Evolutionary conservation across 1,139 yeast genomes (phyloP), one percentile per base, ranked within the genome.

Genomic region (Taiozyma sp.): DNA sequence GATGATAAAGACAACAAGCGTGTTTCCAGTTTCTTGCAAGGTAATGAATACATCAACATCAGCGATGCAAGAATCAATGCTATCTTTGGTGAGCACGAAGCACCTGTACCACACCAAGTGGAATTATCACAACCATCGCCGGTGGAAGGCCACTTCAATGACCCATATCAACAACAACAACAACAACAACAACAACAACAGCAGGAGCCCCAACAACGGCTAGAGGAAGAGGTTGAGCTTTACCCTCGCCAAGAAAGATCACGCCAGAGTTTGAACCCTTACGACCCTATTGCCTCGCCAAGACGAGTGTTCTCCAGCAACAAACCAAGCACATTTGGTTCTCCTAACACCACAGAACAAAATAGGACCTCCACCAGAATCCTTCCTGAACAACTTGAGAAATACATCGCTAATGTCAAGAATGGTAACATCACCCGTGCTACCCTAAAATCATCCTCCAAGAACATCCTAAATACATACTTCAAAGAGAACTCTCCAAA

Each of bases 401-500:
- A 51, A 61, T 55, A 60, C 44, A 57, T 59, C 21, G 53, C 59
- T 16, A 59, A 56, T 30, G 61, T 57, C 21, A 60, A 47, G 57
- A 59, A 60, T 32, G 64, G 70, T 51, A 52, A 63, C 62, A 78
- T 85, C 54, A 77, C 89, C 41, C 73, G 96, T 58, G 74, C 80
- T 46, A 81, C 84, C 54, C 71, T 88, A 52, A 76, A 83, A 57
- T 83, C 83, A 54, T 81, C 93, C n/a, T 80, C 93, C 2, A 83
- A 83, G 60, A 81, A 83, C 53, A 80, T 93, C 42, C 73, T 91
- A 50, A 77, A 81, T 50, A 86, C 89, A 30, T 93, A 93, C 68
- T 81, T 93, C 59, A 83, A 83, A 39, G 88, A 88, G 48, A 84
- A 84, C 58, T 85, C 96, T 10, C 88, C 85, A 59, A 86, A 89